Evolutionary conservation across 495 filamentous ascomycete genomes (phyloP), one percentile per base, ranked within the genome.

Genomic region (Daldinia vernicosa): DNA sequence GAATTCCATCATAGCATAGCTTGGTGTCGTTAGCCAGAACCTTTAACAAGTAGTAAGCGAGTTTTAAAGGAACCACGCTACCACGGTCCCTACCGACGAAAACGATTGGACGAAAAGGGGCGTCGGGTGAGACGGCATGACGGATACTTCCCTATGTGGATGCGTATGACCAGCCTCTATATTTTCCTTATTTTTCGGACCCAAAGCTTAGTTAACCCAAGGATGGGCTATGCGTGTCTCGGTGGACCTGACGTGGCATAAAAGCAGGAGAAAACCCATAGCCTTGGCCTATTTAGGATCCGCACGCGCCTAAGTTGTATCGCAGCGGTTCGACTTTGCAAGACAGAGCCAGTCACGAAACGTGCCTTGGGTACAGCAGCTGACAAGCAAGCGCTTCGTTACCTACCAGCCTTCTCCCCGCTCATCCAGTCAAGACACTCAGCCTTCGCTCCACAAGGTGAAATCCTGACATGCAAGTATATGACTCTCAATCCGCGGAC

Each of bases 101-200:
- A 30, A 63, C 33, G 62, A 69, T 73, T 73, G 70, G 70, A 33
- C 14, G 58, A 6, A 53, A 51, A 26, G 40, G 14, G n/a, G 30
- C 11, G 35, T 58, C 70, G 70, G 70, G 64, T 73, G 62, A 50
- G 60, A 73, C 70, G 70, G 64, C 69, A 58, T 40, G 60, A 73
- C 70, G 70, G 70, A 66, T 59, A 69, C 56, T 69, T 69, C 65
- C 70, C 69, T 62, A 33, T 70, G 67, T 66, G 68, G 68, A 60
- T 67, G 53, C 63, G 27, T 43, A 70, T 63, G 54, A 67, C 69
- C 64, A 68, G 32, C 69, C 69, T 72, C 60, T 50, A 67, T n/a
- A 37, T 45, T 54, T 67, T 68, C 56, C 24, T 47, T 17, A 11
- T 35, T 37, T 19, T 45, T 52, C 37, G 22, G 14, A 26, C 60